Evolutionary conservation across 441 rosid species (phyloP).

Genomic region (Sinapis alba): DNA sequence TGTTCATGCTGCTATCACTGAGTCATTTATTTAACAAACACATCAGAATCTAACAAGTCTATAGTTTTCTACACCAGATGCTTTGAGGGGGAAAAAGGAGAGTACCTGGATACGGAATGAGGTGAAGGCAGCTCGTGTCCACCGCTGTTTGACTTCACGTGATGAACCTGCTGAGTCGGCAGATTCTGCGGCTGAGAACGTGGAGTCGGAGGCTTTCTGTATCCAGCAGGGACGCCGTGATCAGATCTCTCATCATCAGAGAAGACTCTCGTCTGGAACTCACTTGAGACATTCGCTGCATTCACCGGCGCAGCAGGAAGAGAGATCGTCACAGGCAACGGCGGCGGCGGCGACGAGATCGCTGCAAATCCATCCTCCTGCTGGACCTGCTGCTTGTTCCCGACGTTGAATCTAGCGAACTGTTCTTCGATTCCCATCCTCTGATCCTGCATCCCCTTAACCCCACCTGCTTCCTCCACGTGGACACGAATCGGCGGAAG

Average conservation of each 20-base stretch:
- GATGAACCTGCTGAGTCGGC: constrained; percentile 48
- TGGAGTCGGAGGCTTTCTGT: constrained; percentile 50
- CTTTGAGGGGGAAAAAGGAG: neutral
- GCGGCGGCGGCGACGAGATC: constrained; percentile 65
- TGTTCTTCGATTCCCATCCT: constrained; percentile 84
- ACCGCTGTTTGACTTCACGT: constrained; percentile 57
- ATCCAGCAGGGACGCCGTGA: constrained; percentile 61
- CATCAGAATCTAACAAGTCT: constrained; percentile 39
- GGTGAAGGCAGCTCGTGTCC: constrained; percentile 80
- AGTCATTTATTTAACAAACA: constrained; percentile 41
- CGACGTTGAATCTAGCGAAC: constrained; percentile 63
- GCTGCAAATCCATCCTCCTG: constrained; percentile 66
- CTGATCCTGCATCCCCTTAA: constrained; percentile 52
- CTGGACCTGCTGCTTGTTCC: constrained; percentile 38
- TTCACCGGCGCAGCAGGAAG: constrained; percentile 47
- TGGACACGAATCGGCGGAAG: constrained; percentile 90
- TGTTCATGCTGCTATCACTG: constrained; percentile 86
- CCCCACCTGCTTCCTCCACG: constrained; percentile 51
- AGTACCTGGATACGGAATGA: constrained; percentile 88
- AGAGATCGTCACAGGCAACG: constrained; percentile 49
- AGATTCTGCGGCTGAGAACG: constrained; percentile 57
- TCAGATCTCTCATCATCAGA: constrained; percentile 97
- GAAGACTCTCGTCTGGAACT: constrained; percentile 53
- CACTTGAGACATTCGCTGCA: constrained; percentile 48
- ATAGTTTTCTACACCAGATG: constrained; percentile 9